A percentile compares a stretch with the other conserved stretches of the same genome.
phyloP scores from a whole-genome alignment of 805 yeast species.

The Kuraishia hungarica region DNA sequence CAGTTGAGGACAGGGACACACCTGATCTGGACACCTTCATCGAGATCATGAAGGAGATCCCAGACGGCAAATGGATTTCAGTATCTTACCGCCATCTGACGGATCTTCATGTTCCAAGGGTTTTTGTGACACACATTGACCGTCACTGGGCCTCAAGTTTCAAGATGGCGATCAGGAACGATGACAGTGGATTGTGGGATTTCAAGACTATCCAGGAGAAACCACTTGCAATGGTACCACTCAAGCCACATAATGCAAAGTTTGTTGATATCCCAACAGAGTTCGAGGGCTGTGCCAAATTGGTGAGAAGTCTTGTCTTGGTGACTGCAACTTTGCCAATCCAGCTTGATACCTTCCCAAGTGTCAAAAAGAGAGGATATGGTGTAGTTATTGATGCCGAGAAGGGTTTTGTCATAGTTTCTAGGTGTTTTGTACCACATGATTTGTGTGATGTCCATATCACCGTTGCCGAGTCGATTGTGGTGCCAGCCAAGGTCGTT shows the following conservation, averaged over 20 bases:
- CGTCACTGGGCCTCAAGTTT: conserved; percentile 80
- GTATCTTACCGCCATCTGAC: conserved; percentile 68
- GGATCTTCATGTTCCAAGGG: conserved; percentile 68
- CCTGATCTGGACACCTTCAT: conserved; percentile 70
- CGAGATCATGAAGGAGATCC: conserved; percentile 68
- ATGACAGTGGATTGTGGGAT: conserved; percentile 49
- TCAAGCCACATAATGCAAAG: conserved; percentile 55
- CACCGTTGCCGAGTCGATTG: conserved; percentile 78
- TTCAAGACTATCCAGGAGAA: conserved; percentile 45
- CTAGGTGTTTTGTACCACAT: conserved; percentile 76
- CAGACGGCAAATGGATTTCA: conserved; percentile 67
- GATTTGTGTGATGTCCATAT: conserved; percentile 69
- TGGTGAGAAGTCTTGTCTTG: conserved; percentile 64
- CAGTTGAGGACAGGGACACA: conserved; percentile 66
- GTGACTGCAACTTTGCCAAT: conserved; percentile 59
- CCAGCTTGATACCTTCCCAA: conserved; percentile 68
- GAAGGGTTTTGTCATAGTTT: conserved; percentile 71
- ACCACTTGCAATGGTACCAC: conserved; percentile 46
- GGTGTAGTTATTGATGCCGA: conserved; percentile 80
- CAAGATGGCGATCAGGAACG: conserved; percentile 56
- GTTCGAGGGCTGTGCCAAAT: conserved; percentile 39
- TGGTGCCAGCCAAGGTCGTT: conserved; percentile 70
- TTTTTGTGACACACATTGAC: conserved; percentile 63
- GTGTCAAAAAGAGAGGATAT: conserved; percentile 50
- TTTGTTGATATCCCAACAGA: conserved; percentile 63